These are phyloP conservation scores for Cyclostephanos tholiformis DNA, from an alignment of 108 stramenopile species.

Conservation along the genomic window DNA sequence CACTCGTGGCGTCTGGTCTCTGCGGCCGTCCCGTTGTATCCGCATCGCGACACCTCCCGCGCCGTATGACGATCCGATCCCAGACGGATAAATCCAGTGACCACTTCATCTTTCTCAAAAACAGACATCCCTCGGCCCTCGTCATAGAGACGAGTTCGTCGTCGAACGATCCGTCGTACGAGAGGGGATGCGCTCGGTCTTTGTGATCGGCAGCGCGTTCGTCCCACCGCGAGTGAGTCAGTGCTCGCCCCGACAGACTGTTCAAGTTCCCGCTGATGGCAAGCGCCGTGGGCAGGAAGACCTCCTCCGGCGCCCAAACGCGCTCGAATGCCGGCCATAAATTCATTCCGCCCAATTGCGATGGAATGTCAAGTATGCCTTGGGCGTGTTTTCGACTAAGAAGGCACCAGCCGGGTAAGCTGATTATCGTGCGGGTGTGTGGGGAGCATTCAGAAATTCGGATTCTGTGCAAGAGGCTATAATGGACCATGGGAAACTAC, in stretches of 20 bases:
- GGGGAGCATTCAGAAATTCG: neutral
- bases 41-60: conserved; percentile 6
- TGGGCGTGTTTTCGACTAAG: conserved; percentile 55
- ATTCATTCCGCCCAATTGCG: conserved; percentile 45
- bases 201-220: conserved; percentile 41
- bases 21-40: neutral
- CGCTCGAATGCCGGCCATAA: conserved; percentile 60
- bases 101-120: conserved; percentile 57
- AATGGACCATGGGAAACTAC: neutral
- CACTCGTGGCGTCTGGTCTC: neutral
- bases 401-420: conserved; percentile 61
- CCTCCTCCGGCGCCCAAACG: conserved; percentile 66
- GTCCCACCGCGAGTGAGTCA: conserved; percentile 59
- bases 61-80: conserved; percentile 43
- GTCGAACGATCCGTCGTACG: conserved; percentile 54
- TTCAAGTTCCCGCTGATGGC: conserved; percentile 47
- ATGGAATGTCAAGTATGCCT: conserved; percentile 46
- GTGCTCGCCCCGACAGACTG: conserved; percentile 23
- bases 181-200: conserved; percentile 58
- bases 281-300: conserved; percentile 57
- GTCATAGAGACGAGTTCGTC: conserved; percentile 28
- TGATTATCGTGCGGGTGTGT: neutral
- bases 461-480: neutral
- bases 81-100: conserved; percentile 31
- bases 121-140: conserved; percentile 45